Evolutionary conservation across 371 early-diverging fungal genomes (phyloP).

Genomic region (Amoeboaphelidium occidentale): DNA sequence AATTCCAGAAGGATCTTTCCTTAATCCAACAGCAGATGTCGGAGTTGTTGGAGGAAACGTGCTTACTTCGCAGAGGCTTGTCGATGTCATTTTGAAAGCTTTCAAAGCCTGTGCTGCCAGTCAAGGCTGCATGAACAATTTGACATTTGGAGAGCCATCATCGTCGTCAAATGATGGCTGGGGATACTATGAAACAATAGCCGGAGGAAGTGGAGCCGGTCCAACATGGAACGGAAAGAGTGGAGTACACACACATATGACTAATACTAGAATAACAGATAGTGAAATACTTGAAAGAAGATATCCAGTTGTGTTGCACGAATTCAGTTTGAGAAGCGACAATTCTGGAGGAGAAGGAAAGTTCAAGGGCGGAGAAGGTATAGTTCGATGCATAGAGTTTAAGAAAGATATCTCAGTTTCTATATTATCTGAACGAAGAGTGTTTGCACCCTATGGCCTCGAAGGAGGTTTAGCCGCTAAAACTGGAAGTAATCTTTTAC

Average conservation of each 20-base stretch:
- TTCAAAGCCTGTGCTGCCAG: conserved; percentile 76
- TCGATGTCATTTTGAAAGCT: conserved; percentile 69
- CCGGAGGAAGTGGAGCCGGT: conserved; percentile 66
- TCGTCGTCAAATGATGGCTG: conserved; percentile 25
- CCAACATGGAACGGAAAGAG: conserved; percentile 66
- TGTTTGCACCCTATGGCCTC: conserved; percentile 58
- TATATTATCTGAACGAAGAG: conserved; percentile 74
- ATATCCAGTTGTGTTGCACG: conserved; percentile 72
- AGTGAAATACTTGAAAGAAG: conserved; percentile 79
- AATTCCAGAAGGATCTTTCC: conserved; percentile 37
- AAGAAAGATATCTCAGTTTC: conserved; percentile 46
- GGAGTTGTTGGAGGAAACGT: conserved; percentile 96
- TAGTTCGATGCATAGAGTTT: conserved; percentile 58
- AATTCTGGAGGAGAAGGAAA: conserved; percentile 55
- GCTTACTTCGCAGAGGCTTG: conserved; percentile 70
- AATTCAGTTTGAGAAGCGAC: conserved; percentile 49
- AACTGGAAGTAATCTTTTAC: conserved; percentile 50
- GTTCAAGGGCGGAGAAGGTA: conserved; percentile 65
- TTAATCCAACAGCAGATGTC: conserved; percentile 12
- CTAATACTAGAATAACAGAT: conserved; percentile 88
- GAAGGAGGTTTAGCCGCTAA: conserved; percentile 52
- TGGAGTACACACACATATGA: conserved; percentile 64
- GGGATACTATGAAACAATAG: conserved; percentile 91
- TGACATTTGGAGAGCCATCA: conserved; percentile 61
- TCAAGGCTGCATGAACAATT: conserved; percentile 71